phyloP scores from a whole-genome alignment of 2,329 filamentous ascomycete genomes.

The Domatiomyces globalis region DNA sequence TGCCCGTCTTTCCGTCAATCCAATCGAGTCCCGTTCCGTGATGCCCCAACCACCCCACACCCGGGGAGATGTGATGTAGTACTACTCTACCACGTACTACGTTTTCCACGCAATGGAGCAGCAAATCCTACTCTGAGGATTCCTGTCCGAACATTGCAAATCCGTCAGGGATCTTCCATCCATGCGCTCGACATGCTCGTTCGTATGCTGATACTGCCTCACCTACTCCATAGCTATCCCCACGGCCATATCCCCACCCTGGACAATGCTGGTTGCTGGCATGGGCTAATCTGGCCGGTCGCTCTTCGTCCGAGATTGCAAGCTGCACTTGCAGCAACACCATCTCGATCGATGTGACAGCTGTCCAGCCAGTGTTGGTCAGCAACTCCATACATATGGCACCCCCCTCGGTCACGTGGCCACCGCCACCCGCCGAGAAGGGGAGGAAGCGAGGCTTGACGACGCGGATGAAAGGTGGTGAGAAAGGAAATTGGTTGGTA shows the following conservation, averaged over 20 bases:
- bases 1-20: too few relatives aligned
- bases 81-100: too few relatives aligned
- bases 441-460: conserved; percentile 65
- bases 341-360: conserved; percentile 58
- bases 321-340: conserved; percentile 69
- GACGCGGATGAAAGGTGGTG: conserved; percentile 72
- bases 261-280: neutral
- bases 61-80: too few relatives aligned
- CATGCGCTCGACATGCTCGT: conserved; percentile 53
- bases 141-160: conserved; percentile 27
- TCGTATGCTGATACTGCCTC: conserved; percentile 64
- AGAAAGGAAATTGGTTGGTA: conserved; percentile 57
- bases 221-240: conserved; percentile 46
- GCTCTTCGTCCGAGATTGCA: conserved; percentile 56
- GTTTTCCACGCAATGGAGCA: too few relatives aligned
- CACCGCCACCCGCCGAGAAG: conserved; percentile 61
- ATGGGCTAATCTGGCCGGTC: conserved; percentile 50
- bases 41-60: too few relatives aligned
- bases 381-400: conserved; percentile 75
- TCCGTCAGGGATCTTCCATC: conserved; percentile 57
- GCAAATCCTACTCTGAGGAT: neutral
- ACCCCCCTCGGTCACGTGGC: conserved; percentile 71
- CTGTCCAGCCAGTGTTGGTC: conserved; percentile 70
- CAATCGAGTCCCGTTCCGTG: neutral
- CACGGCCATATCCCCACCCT: neutral